Evolutionary conservation across 1,284 basidiomycete species (phyloP).

Genomic region (Tilletia indica): DNA sequence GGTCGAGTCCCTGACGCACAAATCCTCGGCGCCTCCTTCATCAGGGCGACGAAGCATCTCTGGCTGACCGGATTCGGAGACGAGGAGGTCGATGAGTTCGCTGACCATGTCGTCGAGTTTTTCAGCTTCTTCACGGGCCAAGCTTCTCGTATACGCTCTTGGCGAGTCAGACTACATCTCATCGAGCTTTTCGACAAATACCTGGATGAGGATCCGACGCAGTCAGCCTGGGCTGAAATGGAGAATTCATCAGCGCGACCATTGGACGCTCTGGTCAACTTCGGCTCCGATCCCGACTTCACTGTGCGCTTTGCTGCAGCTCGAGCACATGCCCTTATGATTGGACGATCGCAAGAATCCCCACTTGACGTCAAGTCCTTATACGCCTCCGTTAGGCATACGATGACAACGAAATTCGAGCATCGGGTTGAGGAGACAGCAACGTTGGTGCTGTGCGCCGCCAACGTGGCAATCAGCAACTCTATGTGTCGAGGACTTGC

Average conservation of each 20-base stretch:
- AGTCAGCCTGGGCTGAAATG: constrained; percentile 61
- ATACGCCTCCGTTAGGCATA: constrained; percentile 28
- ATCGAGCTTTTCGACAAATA: constrained; percentile 69
- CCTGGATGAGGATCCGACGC: constrained; percentile 65
- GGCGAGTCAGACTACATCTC: constrained; percentile 69
- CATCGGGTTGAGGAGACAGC: constrained; percentile 73
- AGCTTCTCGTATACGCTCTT: constrained; percentile 62
- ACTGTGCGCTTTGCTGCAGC: constrained; percentile 79
- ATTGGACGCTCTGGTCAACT: constrained; percentile 26
- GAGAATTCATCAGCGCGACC: constrained; percentile 53
- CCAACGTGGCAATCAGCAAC: constrained; percentile 79
- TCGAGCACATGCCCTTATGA: constrained; percentile 66
- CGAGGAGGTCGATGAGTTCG: constrained; percentile 59
- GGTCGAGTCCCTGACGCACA: constrained; percentile 64
- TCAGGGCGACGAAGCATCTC: constrained; percentile 66
- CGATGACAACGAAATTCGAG: constrained; percentile 30
- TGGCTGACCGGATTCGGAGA: constrained; percentile 64
- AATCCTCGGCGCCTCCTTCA: constrained; percentile 64
- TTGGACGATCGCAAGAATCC: constrained; percentile 30
- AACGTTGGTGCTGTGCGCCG: constrained; percentile 73
- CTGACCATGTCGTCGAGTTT: constrained; percentile 61
- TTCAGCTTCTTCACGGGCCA: constrained; percentile 63
- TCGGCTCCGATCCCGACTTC: constrained; percentile 69
- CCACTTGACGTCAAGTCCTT: constrained; percentile 27
- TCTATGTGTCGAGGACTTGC: constrained; percentile 77